Conservation (phyloP, 176 grass and related monocot species). For the Poa annua region DNA sequence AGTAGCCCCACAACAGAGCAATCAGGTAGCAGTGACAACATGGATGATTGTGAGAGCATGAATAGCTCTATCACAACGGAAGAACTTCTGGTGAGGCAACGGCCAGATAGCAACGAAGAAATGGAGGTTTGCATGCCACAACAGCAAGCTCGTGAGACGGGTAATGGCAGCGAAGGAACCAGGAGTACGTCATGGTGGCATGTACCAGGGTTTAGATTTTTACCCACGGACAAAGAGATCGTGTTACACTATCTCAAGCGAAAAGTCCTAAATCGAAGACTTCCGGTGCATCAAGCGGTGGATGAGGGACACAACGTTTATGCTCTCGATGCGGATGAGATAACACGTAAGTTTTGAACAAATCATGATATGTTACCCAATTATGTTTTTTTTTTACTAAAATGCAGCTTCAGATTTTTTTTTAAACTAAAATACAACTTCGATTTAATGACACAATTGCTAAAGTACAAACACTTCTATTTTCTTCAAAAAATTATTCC, state of each 20-base stretch:
- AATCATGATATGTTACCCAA: neutral
- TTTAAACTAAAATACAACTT: too few species aligned
- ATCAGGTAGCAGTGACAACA: neutral
- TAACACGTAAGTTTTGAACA: constrained; percentile 1
- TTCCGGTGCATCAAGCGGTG: neutral
- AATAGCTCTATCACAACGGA: neutral
- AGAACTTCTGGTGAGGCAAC: neutral
- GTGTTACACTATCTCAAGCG: constrained; percentile 13
- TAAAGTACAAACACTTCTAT: too few species aligned
- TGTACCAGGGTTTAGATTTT: neutral
- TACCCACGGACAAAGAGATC: constrained; percentile 18
- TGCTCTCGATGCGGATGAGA: neutral
- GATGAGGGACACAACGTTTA: neutral
- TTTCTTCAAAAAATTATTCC: too few species aligned
- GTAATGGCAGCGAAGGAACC: neutral
- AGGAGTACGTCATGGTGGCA: neutral
- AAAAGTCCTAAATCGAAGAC: neutral
- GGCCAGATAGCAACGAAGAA: neutral
- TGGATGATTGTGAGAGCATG: neutral
- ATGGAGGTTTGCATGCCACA: neutral
- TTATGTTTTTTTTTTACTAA: neutral
- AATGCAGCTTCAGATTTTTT: too few species aligned
- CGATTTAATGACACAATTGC: too few species aligned
- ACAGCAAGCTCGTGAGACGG: neutral
- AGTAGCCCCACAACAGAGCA: neutral